Percentiles rank a stretch among this genome's conserved stretches.
phyloP scores from a whole-genome alignment of 768 basidiomycete genomes.

The Suillus subalutaceus region DNA sequence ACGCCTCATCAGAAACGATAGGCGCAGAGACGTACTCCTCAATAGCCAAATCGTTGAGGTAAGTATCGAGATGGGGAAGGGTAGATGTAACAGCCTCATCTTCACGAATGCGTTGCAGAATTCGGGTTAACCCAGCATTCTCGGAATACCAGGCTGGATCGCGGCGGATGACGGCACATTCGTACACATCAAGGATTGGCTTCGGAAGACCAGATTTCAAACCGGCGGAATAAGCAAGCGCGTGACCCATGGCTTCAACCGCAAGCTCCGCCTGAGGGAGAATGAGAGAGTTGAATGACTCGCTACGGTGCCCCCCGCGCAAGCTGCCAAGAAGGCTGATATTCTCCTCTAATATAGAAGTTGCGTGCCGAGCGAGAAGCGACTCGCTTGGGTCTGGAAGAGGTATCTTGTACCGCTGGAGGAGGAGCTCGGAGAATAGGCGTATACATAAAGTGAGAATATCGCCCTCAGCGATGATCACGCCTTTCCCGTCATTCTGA shows the following conservation, averaged over 20 bases:
- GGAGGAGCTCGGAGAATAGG: constrained; percentile 60
- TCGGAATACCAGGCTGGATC: constrained; percentile 67
- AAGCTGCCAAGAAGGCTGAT: constrained; percentile 39
- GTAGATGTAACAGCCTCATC: constrained; percentile 48
- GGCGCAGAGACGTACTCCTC: constrained; percentile 55
- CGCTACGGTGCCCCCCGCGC: constrained; percentile 36
- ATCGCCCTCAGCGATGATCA: constrained; percentile 60
- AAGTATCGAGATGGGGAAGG: constrained; percentile 44
- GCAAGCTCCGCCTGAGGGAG: constrained; percentile 57
- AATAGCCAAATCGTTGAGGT: constrained; percentile 48
- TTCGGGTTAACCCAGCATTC: constrained; percentile 49
- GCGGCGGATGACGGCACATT: constrained; percentile 51
- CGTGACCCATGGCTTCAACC: constrained; percentile 66
- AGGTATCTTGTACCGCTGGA: constrained; percentile 55
- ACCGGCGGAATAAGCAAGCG: constrained; percentile 60
- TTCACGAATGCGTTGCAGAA: constrained; percentile 49
- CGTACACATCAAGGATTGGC: constrained; percentile 59
- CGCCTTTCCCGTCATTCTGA: constrained; percentile 50
- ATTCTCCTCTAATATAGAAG: constrained; percentile 51
- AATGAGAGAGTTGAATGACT: constrained; percentile 52
- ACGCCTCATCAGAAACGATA: constrained; percentile 51
- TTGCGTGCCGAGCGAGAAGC: constrained; percentile 54
- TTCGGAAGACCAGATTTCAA: constrained; percentile 44
- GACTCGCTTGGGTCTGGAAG: constrained; percentile 46
- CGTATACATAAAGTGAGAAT: constrained; percentile 56